Evolutionary conservation across 2,329 filamentous ascomycete species (phyloP), one percentile per base, ranked within the genome.

Genomic region (Kalaharituber pfeilii): DNA sequence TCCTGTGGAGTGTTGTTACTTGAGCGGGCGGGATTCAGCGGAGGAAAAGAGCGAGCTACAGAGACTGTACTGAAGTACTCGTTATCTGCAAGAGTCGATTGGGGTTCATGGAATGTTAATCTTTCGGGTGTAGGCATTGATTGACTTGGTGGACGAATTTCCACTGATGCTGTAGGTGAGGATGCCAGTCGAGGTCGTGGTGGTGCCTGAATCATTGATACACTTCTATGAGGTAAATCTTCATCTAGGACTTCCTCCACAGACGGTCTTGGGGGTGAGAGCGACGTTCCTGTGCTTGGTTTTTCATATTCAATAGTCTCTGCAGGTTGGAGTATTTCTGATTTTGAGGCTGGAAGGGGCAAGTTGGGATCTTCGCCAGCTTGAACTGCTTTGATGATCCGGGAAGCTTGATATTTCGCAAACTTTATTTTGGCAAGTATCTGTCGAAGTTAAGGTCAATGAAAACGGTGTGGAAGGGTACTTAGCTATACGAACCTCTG

Each of bases 401-500:
- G 79, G 30, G 89, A 72, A 1, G 89, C 88, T 67, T 96, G 93
- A 76, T 86, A 98, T 69, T 96, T 98, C 42, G 89, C 87, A 66
- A 86, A 98, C 67, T 93, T 95, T 69, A 89, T 86, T 73, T 94
- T 96, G 53, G 86, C 78, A 36, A 80, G 74, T 20, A 81, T 79
- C 65, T 96, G 9, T 25, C 18, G 11, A n/a, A 5, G 7, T 25
- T 26, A 26, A 49, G 13, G 15, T 11, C n/a, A 47, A 25, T 5
- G 4, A 15, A 13, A n/a, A n/a, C n/a, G n/a, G n/a, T n/a, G n/a
- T n/a, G n/a, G n/a, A n/a, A n/a, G 15, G 24, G 13, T 26, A 50
- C 7, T n/a, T 60, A n/a, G n/a, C n/a, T n/a, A 52, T n/a, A 47
- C 52, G 42, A 57, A 57, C 33, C 28, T 47, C 87, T 1, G 77